phyloP scores from a whole-genome alignment of 495 filamentous ascomycete genomes.

The Peziza echinospora region DNA sequence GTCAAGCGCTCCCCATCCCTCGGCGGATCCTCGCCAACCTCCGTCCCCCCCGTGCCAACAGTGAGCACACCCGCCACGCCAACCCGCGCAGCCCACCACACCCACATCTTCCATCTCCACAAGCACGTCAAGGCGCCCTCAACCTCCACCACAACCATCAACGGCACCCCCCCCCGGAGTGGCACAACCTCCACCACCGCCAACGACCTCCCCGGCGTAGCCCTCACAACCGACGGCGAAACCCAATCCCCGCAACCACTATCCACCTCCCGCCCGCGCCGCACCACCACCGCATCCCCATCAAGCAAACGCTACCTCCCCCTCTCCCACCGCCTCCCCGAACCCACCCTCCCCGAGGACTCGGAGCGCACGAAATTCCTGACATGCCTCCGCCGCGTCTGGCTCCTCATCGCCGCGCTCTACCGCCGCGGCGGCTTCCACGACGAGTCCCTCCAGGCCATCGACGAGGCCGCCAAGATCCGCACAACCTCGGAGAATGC shows the following conservation, averaged over 20 bases:
- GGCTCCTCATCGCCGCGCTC: constrained; percentile 70
- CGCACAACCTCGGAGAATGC: constrained; percentile 20
- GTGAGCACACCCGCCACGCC: neutral
- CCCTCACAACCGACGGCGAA: neutral
- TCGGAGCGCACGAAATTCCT: neutral
- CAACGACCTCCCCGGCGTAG: neutral
- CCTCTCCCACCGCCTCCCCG: constrained; percentile 7
- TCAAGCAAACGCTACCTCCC: neutral
- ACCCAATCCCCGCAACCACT: neutral
- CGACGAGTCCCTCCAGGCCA: constrained; percentile 55
- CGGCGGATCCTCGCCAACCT: neutral
- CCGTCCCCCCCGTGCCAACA: neutral
- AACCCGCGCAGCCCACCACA: no score
- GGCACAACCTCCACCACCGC: neutral
- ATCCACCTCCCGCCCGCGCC: neutral
- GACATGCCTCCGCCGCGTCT: constrained; percentile 35
- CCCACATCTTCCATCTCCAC: neutral
- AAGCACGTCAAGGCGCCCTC: neutral
- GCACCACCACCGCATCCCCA: neutral
- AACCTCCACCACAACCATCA: neutral
- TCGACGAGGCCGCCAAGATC: constrained; percentile 58
- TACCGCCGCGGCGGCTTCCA: constrained; percentile 63
- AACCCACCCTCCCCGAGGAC: constrained; percentile 21
- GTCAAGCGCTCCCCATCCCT: neutral
- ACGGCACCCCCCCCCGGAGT: neutral